Evolutionary conservation across 1,139 yeast genomes (phyloP), one percentile per base, ranked within the genome.

Genomic region (Suhomyces panamericanus): DNA sequence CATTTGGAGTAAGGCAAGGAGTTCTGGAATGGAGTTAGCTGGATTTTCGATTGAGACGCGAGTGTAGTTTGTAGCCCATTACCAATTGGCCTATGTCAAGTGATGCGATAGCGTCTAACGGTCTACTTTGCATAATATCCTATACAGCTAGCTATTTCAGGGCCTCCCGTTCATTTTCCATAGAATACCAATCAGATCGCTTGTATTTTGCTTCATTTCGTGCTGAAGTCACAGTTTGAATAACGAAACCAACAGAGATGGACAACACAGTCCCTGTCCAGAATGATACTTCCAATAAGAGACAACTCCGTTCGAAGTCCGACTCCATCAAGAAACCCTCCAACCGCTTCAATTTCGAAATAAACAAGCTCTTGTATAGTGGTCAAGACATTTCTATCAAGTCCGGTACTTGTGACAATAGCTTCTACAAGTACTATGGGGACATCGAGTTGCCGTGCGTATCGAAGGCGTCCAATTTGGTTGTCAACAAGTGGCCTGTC

Each of bases 331-430:
- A 43, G 43, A 44, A 39, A 28, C 15, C 38, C 41, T 43, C 35
- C 44, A 41, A 46, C 2, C 41, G 68, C 15, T 69, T 69, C 53
- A 60, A 69, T 46, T 70, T 70, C 47, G 73, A 69, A 37, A 46
- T 64, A 12, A 67, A 69, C 49, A 56, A 55, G 16, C 55, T 66
- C 24, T 43, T 70, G 7, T 57, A 60, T 41, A 45, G 54, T 29
- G 57, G 62, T 37, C 56, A 63, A 37, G 51, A 54, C 20, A 62
- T 69, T 6, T 28, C 28, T 10, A 38, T 62, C n/a, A 15, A 26
- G 20, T 22, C 38, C 42, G 22, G 43, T 44, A 35, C 35, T 49
- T 37, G 47, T 35, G 24, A 20, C 35, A 41, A 46, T 8, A 32
- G 46, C 14, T 46, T 46, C 9, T 59, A 54, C 41, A 37, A 35